phyloP scores from a whole-genome alignment of 805 yeast species.

The Kuraishia cidri region DNA sequence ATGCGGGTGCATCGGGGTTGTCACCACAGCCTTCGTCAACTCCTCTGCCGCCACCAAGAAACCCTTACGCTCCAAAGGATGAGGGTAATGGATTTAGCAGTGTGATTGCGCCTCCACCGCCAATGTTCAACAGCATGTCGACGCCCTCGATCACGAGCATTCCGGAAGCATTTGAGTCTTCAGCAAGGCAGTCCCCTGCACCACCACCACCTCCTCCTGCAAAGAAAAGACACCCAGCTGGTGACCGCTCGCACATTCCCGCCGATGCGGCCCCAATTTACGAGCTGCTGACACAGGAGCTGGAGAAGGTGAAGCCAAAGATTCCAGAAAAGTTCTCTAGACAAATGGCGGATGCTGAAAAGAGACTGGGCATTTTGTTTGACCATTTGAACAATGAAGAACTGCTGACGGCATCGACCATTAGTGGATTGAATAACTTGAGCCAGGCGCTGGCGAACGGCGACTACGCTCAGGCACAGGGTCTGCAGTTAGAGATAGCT shows the following conservation, averaged over 20 bases:
- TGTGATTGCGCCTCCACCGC: no score
- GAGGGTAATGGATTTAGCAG: constrained; percentile 5
- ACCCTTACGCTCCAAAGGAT: constrained; percentile 22
- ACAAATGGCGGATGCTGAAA: constrained; percentile 75
- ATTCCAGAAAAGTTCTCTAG: constrained; percentile 67
- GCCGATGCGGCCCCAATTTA: constrained; percentile 48
- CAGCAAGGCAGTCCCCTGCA: no score
- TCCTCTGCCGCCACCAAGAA: constrained; percentile 16
- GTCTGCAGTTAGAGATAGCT: constrained; percentile 47
- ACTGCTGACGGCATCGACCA: constrained; percentile 46
- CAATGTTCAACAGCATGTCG: no score
- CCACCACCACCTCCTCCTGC: constrained; percentile 11
- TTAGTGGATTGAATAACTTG: constrained; percentile 42
- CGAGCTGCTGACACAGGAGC: constrained; percentile 41
- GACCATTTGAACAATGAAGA: constrained; percentile 73
- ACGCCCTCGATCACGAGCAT: no score
- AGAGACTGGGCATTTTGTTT: constrained; percentile 67
- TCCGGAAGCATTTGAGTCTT: no score
- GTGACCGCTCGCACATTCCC: constrained; percentile 65
- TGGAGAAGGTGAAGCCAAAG: constrained; percentile 57
- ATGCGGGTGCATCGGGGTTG: no score
- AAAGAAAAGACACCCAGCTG: constrained; percentile 36
- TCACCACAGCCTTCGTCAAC: no score
- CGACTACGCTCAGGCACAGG: constrained; percentile 53
- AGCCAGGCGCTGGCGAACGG: constrained; percentile 38